Evolutionary conservation across 257 asterid species (phyloP).

Genomic region (Salvia miltiorrhiza): DNA sequence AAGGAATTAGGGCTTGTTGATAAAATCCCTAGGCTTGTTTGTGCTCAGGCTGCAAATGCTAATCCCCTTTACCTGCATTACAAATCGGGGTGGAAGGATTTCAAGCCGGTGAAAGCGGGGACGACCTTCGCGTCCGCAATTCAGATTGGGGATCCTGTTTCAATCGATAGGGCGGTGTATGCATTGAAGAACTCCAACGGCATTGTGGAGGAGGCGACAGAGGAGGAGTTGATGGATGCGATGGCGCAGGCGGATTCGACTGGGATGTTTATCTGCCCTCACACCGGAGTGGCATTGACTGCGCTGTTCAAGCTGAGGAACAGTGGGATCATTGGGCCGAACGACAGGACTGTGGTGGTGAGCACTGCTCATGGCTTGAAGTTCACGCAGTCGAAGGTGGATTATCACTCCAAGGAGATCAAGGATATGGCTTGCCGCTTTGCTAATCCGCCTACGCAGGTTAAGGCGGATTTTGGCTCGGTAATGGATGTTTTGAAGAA

Average conservation of each 20-base stretch:
- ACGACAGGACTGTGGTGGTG: slow-evolving; percentile 82
- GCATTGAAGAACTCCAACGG: slow-evolving; percentile 66
- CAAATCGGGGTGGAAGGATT: slow-evolving; percentile 76
- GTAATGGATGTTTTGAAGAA: slow-evolving; percentile 88
- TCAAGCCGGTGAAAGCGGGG: slow-evolving; percentile 69
- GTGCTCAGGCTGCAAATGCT: slow-evolving; percentile 90
- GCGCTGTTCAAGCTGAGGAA: slow-evolving; percentile 75
- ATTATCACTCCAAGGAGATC: slow-evolving; percentile 70
- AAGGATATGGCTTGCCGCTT: slow-evolving; percentile 69
- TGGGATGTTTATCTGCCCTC: slow-evolving; percentile 93
- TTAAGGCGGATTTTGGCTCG: slow-evolving; percentile 81
- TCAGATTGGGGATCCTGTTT: slow-evolving; percentile 90
- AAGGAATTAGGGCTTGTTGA: slow-evolving; percentile 82
- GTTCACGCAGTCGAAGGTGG: slow-evolving; percentile 70
- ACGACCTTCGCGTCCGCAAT: slow-evolving; percentile 87
- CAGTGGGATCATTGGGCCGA: slow-evolving; percentile 57
- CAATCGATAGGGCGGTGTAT: slow-evolving; percentile 77
- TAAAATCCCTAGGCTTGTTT: slow-evolving; percentile 71
- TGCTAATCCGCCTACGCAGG: slow-evolving; percentile 81
- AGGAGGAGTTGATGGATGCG: slow-evolving; percentile 92
- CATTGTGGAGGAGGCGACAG: slow-evolving; percentile 85
- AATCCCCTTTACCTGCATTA: slow-evolving; percentile 71
- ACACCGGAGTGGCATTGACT: slow-evolving; percentile 82
- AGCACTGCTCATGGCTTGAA: slow-evolving; percentile 90
- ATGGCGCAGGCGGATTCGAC: slow-evolving; percentile 91